Evolutionary conservation across 1,284 basidiomycete species (phyloP).

Genomic region (Ustilago crameri): DNA sequence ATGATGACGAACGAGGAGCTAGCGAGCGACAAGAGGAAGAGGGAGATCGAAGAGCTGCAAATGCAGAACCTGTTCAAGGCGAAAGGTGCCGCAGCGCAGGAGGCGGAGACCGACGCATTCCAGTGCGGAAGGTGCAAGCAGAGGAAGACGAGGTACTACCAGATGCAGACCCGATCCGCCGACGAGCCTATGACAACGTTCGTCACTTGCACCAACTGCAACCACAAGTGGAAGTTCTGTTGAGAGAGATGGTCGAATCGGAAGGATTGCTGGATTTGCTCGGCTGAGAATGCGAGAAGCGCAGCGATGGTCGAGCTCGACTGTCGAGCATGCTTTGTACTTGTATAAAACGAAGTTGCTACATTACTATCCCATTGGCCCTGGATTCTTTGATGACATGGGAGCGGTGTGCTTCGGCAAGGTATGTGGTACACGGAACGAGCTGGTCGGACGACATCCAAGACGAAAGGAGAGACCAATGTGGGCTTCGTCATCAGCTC

Average conservation of each 20-base stretch:
- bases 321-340: constrained; percentile 6
- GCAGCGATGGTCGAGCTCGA: too few species aligned
- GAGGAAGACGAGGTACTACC: constrained; percentile 65
- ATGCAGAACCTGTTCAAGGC: constrained; percentile 85
- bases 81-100: constrained; percentile 82
- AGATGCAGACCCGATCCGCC: constrained; percentile 67
- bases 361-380: not conserved
- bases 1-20: constrained; percentile 90
- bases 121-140: constrained; percentile 86
- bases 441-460: too few species aligned
- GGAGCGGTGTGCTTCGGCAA: too few species aligned
- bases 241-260: constrained; percentile 20
- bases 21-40: constrained; percentile 89
- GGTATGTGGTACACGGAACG: too few species aligned
- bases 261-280: not conserved
- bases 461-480: too few species aligned
- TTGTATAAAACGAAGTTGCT: constrained; percentile 5
- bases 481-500: too few species aligned
- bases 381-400: too few species aligned
- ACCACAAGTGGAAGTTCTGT: constrained; percentile 67
- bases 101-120: constrained; percentile 97
- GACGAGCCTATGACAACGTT: constrained; percentile 68
- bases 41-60: constrained; percentile 77
- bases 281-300: not conserved
- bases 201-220: constrained; percentile 64